Evolutionary conservation across 2,329 filamentous ascomycete species (phyloP).

Genomic region (Fusarium virguliforme): DNA sequence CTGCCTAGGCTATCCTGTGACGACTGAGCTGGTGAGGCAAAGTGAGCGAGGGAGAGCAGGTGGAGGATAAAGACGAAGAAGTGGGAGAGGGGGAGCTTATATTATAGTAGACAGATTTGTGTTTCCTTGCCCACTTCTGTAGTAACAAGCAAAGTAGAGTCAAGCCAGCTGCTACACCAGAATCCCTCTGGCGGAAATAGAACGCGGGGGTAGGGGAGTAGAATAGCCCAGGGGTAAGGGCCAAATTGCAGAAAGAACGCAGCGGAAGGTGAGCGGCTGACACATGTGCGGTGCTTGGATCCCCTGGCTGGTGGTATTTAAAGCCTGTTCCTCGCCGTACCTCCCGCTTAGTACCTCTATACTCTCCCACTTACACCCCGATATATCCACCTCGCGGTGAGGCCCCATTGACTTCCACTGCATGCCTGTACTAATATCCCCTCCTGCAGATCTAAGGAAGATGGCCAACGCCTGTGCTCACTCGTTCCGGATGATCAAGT

Average conservation of each 20-base stretch:
- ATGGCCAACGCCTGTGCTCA: constrained; percentile 73
- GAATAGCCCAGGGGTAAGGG: too few relatives aligned
- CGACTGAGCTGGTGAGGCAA: too few relatives aligned
- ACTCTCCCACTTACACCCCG: neutral
- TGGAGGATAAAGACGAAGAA: too few relatives aligned
- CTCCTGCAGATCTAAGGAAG: constrained; percentile 39
- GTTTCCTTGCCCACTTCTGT: neutral
- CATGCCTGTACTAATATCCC: neutral
- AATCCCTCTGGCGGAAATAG: neutral
- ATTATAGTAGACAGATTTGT: too few relatives aligned
- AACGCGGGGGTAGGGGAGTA: neutral
- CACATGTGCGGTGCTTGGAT: neutral
- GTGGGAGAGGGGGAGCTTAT: too few relatives aligned
- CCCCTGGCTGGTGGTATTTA: neutral
- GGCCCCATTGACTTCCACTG: neutral
- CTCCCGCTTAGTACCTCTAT: neutral
- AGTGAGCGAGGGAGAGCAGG: too few relatives aligned
- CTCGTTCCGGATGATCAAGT: constrained; percentile 77
- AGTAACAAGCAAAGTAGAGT: neutral
- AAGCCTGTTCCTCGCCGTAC: neutral
- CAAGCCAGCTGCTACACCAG: neutral
- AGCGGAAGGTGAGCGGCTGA: neutral
- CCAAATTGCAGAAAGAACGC: neutral
- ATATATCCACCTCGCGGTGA: neutral
- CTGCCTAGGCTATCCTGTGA: neutral